phyloP scores from a whole-genome alignment of 1,284 basidiomycete species.

The Grifola frondosa region DNA sequence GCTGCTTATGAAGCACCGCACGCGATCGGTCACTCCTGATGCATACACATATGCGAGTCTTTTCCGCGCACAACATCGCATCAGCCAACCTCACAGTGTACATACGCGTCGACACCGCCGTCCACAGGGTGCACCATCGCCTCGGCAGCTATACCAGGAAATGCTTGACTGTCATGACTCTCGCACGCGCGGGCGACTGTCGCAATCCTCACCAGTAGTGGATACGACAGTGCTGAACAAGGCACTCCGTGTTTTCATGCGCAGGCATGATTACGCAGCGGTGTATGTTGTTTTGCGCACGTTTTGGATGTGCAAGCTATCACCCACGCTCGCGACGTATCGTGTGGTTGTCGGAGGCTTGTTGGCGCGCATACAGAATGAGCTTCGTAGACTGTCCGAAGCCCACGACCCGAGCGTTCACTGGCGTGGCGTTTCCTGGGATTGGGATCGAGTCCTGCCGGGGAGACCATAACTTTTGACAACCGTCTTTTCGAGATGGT shows the following conservation, averaged over 20 bases:
- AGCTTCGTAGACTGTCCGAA: slow-evolving; percentile 10
- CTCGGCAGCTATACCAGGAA: slow-evolving; percentile 47
- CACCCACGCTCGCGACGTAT: slow-evolving; percentile 40
- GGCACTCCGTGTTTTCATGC: slow-evolving; percentile 45
- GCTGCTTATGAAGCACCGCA: slow-evolving; percentile 34
- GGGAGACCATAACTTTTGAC: slow-evolving; percentile 5
- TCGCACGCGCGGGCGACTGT: slow-evolving; percentile 16
- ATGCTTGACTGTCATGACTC: slow-evolving; percentile 40
- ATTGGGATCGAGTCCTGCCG: slow-evolving; percentile 4
- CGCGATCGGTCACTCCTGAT: slow-evolving; percentile 36
- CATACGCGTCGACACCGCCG: slow-evolving; percentile 21
- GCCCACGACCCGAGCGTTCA: not conserved
- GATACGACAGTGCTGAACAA: slow-evolving; percentile 38
- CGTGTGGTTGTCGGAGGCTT: slow-evolving; percentile 34
- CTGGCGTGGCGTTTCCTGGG: slow-evolving; percentile 36
- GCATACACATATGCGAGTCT: slow-evolving; percentile 45
- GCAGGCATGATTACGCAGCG: slow-evolving; percentile 43
- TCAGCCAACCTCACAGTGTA: slow-evolving; percentile 27
- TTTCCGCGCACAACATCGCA: slow-evolving; percentile 38
- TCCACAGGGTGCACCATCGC: slow-evolving; percentile 24
- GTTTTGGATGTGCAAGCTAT: slow-evolving; percentile 31
- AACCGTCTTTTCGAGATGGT: slow-evolving; percentile 13
- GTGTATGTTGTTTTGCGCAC: slow-evolving; percentile 41
- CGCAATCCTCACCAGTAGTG: slow-evolving; percentile 28
- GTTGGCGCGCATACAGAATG: slow-evolving; percentile 18